Evolutionary conservation across 768 basidiomycete genomes (phyloP), one percentile per base, ranked within the genome.

Genomic region (Boletus sp.): DNA sequence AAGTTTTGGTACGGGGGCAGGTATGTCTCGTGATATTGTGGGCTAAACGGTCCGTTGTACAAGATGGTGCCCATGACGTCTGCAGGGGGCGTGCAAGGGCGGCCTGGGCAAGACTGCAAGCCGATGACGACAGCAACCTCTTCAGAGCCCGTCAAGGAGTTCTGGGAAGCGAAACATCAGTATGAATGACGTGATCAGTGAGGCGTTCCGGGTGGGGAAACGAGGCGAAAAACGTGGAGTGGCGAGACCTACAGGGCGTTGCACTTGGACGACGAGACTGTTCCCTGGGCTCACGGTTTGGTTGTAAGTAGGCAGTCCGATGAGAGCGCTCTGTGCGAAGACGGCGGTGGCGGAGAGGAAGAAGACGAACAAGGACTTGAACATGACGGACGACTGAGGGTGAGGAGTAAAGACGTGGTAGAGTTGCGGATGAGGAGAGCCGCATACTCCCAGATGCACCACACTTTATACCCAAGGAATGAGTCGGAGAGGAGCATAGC

Each of bases 81-180:
- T 2, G 53, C 41, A n/a, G 71, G 66, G 6, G 66, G 32, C 15
- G 51, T 41, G 43, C 70, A 70, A 68, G 40, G 59, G 51, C 32
- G 45, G 55, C 19, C 19, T 17, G 72, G 38, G 60, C 79, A 82
- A 32, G 74, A 72, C 41, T 69, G 65, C 29, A 82, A 34, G 7
- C 72, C 78, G 48, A 82, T 74, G 29, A 75, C 75, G 47, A 82
- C 63, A 14, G 74, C 77, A 3, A 82, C 73, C 54, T 81, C 79
- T 35, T 63, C 66, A 10, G 75, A 75, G 11, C 69, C 68, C 2
- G 75, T 68, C 21, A 78, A 60, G 8, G 68, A 47, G 48, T 75
- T 63, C 77, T 79, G 39, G 5, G 11, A 23, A 39, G 10, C 17
- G 9, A 40, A 47, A 33, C 7, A n/a, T n/a, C n/a, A 3, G 37